phyloP scores from a whole-genome alignment of 169 alveolate species.

The Plasmodium vivax region DNA sequence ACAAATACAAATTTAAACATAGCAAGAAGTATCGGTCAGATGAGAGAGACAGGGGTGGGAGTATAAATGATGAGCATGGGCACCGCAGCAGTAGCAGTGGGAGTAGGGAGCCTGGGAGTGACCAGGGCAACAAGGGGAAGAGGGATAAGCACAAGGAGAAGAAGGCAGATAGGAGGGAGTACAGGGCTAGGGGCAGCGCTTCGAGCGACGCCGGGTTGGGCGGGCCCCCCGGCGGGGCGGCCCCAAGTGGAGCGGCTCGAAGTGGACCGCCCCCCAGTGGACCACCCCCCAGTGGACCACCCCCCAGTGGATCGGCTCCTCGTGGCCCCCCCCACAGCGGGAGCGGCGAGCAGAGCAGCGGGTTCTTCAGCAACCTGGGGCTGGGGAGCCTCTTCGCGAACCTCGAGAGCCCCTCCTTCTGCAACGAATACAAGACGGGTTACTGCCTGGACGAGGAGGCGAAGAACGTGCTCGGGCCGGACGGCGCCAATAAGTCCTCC shows the following conservation, averaged over 20 bases:
- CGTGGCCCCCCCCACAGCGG: not conserved
- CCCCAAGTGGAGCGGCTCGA: too few relatives aligned
- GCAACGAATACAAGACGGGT: constrained; percentile 45
- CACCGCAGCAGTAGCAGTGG: not conserved
- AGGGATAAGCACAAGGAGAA: not conserved
- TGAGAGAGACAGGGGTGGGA: not conserved
- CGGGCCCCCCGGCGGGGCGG: not conserved
- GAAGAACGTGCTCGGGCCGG: not conserved
- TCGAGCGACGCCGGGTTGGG: not conserved
- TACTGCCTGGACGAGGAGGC: constrained; percentile 54
- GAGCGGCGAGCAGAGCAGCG: not conserved
- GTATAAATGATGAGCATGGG: not conserved
- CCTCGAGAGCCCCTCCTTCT: not conserved
- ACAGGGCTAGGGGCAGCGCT: not conserved
- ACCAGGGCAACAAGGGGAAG: not conserved
- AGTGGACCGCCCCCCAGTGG: too few relatives aligned
- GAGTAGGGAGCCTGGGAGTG: not conserved
- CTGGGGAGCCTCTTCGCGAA: not conserved
- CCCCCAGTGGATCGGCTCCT: too few relatives aligned
- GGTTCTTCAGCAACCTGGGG: constrained; percentile 6
- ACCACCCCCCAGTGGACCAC: too few relatives aligned
- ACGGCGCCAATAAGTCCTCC: not conserved
- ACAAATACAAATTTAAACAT: not conserved
- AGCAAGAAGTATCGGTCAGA: not conserved
- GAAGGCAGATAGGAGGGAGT: not conserved